phyloP scores from a whole-genome alignment of 306 rosid genomes.

The Dryas drummondii region DNA sequence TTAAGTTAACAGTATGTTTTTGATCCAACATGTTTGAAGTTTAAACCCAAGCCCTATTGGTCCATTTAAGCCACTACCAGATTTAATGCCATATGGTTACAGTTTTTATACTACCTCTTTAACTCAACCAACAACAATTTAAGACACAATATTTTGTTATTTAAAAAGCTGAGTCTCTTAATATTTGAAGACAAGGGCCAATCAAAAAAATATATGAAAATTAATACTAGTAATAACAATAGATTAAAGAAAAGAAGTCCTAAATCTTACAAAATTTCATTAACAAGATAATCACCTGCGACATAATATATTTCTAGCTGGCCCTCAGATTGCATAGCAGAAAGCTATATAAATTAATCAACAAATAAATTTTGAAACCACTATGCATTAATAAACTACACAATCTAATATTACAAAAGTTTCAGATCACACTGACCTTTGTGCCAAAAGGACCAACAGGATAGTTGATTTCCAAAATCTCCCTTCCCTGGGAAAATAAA shows the following conservation, averaged over 20 bases:
- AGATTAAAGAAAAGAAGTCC: neutral
- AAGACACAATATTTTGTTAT: neutral
- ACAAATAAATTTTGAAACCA: neutral
- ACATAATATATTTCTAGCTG: neutral
- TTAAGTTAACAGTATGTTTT: neutral
- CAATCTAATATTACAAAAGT: neutral
- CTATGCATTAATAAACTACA: neutral
- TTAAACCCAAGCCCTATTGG: neutral
- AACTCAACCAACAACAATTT: neutral
- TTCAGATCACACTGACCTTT: conserved; percentile 50
- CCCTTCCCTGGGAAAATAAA: conserved; percentile 50
- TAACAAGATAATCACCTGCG: neutral
- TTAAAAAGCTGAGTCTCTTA: neutral
- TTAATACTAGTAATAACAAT: neutral
- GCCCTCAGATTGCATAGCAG: neutral
- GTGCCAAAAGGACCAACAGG: conserved; percentile 90
- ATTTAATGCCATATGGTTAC: neutral
- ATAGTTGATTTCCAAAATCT: conserved; percentile 49
- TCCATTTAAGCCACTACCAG: neutral
- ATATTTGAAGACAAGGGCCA: neutral
- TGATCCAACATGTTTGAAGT: neutral
- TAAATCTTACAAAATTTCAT: neutral
- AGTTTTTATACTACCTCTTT: neutral
- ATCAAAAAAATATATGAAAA: neutral
- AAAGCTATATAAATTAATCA: neutral